phyloP scores from a whole-genome alignment of 768 basidiomycete genomes.

The Porpolomopsis calyptriformis region DNA sequence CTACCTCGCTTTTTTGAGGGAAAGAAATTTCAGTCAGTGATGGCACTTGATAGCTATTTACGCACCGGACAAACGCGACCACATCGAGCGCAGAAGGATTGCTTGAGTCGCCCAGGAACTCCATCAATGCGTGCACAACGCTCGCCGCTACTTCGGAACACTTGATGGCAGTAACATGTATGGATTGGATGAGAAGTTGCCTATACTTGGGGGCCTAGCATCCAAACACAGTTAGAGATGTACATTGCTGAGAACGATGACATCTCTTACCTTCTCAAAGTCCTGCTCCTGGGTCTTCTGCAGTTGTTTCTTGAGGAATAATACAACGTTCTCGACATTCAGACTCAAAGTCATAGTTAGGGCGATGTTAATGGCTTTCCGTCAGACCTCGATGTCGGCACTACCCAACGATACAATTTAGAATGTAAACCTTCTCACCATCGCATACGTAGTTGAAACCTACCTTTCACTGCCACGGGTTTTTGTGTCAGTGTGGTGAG shows the following conservation, averaged over 20 bases:
- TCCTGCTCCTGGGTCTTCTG: slow-evolving; percentile 85
- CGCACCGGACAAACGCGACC: slow-evolving; percentile 53
- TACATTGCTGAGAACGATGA: neutral
- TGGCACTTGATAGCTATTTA: neutral
- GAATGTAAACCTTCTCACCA: too few relatives aligned
- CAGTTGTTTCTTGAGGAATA: slow-evolving; percentile 97
- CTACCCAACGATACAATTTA: slow-evolving; percentile 26
- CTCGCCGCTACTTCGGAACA: slow-evolving; percentile 95
- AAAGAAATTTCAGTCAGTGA: slow-evolving; percentile 1
- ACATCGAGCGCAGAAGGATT: slow-evolving; percentile 95
- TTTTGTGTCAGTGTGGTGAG: slow-evolving; percentile 92
- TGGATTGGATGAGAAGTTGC: slow-evolving; percentile 92
- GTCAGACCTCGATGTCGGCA: slow-evolving; percentile 92
- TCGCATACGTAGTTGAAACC: too few relatives aligned
- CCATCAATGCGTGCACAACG: slow-evolving; percentile 88
- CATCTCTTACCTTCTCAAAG: slow-evolving; percentile 67
- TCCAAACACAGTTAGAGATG: neutral
- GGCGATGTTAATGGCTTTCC: slow-evolving; percentile 84
- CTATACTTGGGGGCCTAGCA: slow-evolving; percentile 83
- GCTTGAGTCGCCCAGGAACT: slow-evolving; percentile 89
- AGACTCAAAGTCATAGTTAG: slow-evolving; percentile 87
- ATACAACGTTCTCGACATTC: slow-evolving; percentile 92
- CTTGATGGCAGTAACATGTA: slow-evolving; percentile 91
- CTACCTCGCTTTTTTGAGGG: slow-evolving; percentile 58
- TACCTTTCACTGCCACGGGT: slow-evolving; percentile 91